A percentile compares a stretch with the other conserved stretches of the same genome.
Conservation (phyloP, 805 yeast species). For the Soucietia sequanensis region DNA sequence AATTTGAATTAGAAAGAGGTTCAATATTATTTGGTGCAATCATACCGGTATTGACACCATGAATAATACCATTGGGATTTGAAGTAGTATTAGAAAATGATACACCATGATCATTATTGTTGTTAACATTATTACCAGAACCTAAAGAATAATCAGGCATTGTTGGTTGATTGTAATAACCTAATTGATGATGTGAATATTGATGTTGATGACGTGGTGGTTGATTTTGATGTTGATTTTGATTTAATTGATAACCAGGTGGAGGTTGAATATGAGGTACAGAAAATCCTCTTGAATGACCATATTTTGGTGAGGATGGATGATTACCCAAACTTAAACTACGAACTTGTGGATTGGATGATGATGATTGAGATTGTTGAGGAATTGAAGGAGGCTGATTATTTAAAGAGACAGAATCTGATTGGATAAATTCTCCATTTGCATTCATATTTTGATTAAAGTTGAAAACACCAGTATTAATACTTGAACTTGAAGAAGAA, state of each 20-base stretch:
- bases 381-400: no score
- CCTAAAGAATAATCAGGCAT: background rate
- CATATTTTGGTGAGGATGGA: background rate
- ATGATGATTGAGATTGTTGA: background rate
- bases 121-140: background rate
- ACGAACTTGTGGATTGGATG: background rate
- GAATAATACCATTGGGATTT: no score
- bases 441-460: conserved; percentile 24
- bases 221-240: background rate
- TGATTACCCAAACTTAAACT: conserved; percentile 1
- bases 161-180: background rate
- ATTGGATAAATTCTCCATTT: conserved; percentile 26
- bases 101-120: no score
- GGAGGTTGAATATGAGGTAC: background rate
- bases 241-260: background rate
- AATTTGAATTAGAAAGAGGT: no score
- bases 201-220: no score
- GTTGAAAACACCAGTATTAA: conserved; percentile 5
- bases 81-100: no score
- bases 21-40: no score
- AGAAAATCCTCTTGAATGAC: background rate
- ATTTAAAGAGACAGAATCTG: background rate
- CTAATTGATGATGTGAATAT: background rate
- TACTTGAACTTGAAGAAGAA: background rate
- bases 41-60: no score